Evolutionary conservation across 2,329 filamentous ascomycete species (phyloP), one percentile per base, ranked within the genome.

Genomic region (Trichoderma sp.): DNA sequence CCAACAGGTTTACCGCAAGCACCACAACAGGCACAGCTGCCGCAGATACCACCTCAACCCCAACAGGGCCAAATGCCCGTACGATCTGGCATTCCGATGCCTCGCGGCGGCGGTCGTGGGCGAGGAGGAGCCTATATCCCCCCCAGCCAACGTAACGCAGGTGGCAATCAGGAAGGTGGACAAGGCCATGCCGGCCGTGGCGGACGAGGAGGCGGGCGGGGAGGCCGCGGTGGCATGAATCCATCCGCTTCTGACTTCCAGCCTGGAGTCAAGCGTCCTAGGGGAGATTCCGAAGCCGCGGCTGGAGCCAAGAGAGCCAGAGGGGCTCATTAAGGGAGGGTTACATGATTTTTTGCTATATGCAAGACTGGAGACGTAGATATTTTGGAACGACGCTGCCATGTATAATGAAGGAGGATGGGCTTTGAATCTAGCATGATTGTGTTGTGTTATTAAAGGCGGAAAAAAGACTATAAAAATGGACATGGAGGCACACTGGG

Each of bases 211-310:
- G 83, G 80, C 57, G 75, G 72, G 19, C 73, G 81, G 52, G 81
- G 81, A 29, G 79, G 81, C 37, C 81, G 84, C 27, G 78, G 78
- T 68, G 79, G 70, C 13, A 73, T 89, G 73, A 89, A 86, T 72
- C 82, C 84, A 0, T 79, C 79, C 14, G 87, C 84, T 11, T 80
- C 83, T 60, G 88, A 89, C 68, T 85, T 88, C 72, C 86, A 88
- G 53, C 84, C 85, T 10, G 86, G 87, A 4, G 86, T 83, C 72
- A 89, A 89, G 78, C 82, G 87, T 33, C 83, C 85, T 16, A 81
- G 87, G 65, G 86, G 88, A 60, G 87, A 89, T 67, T 80, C 79
- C 0, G 82, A 83, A 62, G 77, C 72, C 27, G 81, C 79, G 4
- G 81, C 77, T 21, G 81, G 81, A 24, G 81, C 80, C 4, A 83